A percentile compares a stretch with the other conserved stretches of the same genome.
These are phyloP conservation scores for Stachybotrys chartarum DNA, from an alignment of 2,329 filamentous ascomycete species.

Conservation along the genomic window DNA sequence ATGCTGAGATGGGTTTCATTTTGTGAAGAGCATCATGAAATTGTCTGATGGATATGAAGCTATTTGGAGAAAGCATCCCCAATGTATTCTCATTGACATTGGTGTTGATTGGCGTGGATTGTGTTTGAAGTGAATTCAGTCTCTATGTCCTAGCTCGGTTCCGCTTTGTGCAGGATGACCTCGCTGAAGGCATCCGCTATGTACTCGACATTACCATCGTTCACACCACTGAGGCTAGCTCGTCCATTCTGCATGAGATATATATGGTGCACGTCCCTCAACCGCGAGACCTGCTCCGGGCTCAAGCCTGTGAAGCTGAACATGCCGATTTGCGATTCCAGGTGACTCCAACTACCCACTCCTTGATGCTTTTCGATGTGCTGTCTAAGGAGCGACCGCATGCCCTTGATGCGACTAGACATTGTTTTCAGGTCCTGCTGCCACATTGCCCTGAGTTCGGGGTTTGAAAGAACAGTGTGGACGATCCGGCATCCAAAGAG, in stretches of 20 bases:
- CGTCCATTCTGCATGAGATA: slow-evolving; percentile 4
- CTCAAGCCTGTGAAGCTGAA: slow-evolving; percentile 29
- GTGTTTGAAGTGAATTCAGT: no score
- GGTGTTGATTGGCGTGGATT: no score
- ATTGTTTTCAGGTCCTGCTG: slow-evolving; percentile 22
- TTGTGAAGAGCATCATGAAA: neutral
- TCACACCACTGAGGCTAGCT: slow-evolving; percentile 6
- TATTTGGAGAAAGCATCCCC: no score
- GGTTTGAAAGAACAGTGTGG: slow-evolving; percentile 1
- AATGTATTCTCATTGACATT: no score
- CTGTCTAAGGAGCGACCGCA: slow-evolving; percentile 9
- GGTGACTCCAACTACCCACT: slow-evolving; percentile 21
- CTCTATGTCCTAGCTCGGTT: no score
- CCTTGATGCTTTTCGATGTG: slow-evolving; percentile 14
- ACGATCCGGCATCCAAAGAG: slow-evolving; percentile 5
- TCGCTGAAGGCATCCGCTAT: slow-evolving; percentile 6
- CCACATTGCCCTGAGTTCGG: slow-evolving; percentile 4
- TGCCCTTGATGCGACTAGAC: slow-evolving; percentile 21
- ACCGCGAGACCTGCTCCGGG: slow-evolving; percentile 16
- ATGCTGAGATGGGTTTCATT: slow-evolving; percentile 5
- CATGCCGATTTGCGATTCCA: slow-evolving; percentile 29
- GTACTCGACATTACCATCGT: slow-evolving; percentile 6
- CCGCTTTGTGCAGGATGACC: no score
- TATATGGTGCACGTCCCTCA: slow-evolving; percentile 1
- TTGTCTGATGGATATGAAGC: no score